Percentiles rank a stretch among this genome's conserved stretches.
phyloP scores from a whole-genome alignment of 495 filamentous ascomycete genomes.

The Barbatosphaeria neglecta region DNA sequence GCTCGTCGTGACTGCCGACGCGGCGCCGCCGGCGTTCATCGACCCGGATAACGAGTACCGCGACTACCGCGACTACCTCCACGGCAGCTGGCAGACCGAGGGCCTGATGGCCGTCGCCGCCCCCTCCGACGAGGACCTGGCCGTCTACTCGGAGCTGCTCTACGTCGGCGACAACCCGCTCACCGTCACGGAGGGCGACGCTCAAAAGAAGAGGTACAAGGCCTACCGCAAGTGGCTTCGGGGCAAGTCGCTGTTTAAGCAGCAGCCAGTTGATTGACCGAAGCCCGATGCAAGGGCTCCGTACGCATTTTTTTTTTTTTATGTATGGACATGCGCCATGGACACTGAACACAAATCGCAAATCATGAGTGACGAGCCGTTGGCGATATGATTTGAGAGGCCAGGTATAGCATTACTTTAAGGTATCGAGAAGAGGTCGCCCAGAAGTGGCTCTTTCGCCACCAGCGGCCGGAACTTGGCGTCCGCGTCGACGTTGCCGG shows the following conservation, averaged over 20 bases:
- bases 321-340: too few relatives aligned
- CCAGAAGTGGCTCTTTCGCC: constrained; percentile 28
- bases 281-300: too few relatives aligned
- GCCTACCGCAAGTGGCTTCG: constrained; percentile 88
- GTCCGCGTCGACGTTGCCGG: constrained; percentile 14
- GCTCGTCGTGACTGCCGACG: constrained; percentile 60
- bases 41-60: constrained; percentile 34
- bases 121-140: constrained; percentile 51
- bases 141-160: constrained; percentile 65
- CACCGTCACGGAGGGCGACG: constrained; percentile 76
- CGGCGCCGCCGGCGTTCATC: constrained; percentile 13
- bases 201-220: constrained; percentile 84
- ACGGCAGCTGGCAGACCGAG: constrained; percentile 37
- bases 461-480: constrained; percentile 23
- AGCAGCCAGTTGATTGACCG: constrained; percentile 61
- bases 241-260: constrained; percentile 89
- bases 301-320: too few relatives aligned
- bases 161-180: constrained; percentile 68
- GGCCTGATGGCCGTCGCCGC: constrained; percentile 15
- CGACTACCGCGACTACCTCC: constrained; percentile 67
- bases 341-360: too few relatives aligned
- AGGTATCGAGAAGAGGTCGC: constrained; percentile 31
- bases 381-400: too few relatives aligned
- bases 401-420: too few relatives aligned
- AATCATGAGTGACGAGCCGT: too few relatives aligned